Conservation (phyloP, 2,329 filamentous ascomycete genomes). For the Microdochium nivale region DNA sequence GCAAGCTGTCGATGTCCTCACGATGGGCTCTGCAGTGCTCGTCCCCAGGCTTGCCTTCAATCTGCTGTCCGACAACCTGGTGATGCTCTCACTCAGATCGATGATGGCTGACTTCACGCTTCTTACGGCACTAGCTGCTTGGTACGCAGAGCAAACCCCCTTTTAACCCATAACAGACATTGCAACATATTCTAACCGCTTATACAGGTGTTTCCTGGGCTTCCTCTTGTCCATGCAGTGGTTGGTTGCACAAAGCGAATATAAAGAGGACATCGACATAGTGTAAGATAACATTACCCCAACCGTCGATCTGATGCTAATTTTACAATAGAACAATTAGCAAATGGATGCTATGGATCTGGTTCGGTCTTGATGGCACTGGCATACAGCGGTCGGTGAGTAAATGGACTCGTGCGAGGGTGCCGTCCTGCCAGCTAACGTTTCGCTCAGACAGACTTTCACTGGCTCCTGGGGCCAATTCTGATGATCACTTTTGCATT, state of each 20-base stretch:
- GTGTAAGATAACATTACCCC: constrained; percentile 36
- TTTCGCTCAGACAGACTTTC: constrained; percentile 52
- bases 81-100: constrained; percentile 70
- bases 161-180: background rate
- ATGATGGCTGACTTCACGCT: constrained; percentile 86
- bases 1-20: constrained; percentile 70
- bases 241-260: constrained; percentile 45
- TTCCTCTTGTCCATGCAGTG: constrained; percentile 74
- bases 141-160: constrained; percentile 28
- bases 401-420: constrained; percentile 6
- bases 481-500: constrained; percentile 82
- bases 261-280: constrained; percentile 50
- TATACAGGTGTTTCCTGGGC: constrained; percentile 60
- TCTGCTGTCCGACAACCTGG: constrained; percentile 72
- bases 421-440: constrained; percentile 2
- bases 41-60: constrained; percentile 77
- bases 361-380: constrained; percentile 76
- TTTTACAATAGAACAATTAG: constrained; percentile 49
- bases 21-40: constrained; percentile 68
- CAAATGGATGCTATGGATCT: constrained; percentile 91
- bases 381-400: constrained; percentile 49
- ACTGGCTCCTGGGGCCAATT: constrained; percentile 68
- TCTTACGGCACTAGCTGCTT: constrained; percentile 64
- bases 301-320: constrained; percentile 6
- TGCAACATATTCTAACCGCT: constrained; percentile 1